These are phyloP conservation scores for Grigorovia transvaalensis DNA, from an alignment of 805 yeast genomes.

Conservation along the genomic window DNA sequence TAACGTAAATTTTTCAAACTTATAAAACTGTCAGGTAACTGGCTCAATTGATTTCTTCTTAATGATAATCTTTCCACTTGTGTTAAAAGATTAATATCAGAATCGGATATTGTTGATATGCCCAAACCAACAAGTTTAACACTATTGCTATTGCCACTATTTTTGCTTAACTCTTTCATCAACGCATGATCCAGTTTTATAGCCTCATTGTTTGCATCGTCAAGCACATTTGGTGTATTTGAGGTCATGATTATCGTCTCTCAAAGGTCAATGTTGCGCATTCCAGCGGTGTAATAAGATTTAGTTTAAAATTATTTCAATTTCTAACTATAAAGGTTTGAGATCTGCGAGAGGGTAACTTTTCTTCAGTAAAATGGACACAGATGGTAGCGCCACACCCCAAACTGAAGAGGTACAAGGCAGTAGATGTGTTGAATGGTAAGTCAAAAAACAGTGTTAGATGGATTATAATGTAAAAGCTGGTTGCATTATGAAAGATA, in stretches of 20 bases:
- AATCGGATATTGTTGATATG: slow-evolving; percentile 31
- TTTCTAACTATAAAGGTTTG: background rate
- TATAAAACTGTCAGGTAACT: slow-evolving; percentile 39
- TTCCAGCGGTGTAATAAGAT: background rate
- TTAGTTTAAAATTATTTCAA: background rate
- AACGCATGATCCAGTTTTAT: slow-evolving; percentile 23
- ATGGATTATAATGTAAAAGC: too few species aligned
- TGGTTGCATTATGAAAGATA: too few species aligned
- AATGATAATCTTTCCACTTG: slow-evolving; percentile 42
- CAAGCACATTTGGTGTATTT: background rate
- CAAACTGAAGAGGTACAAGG: too few species aligned
- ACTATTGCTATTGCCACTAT: slow-evolving; percentile 9
- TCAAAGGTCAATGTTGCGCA: background rate
- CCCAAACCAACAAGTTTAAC: slow-evolving; percentile 33
- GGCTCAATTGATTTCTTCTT: slow-evolving; percentile 39
- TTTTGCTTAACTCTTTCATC: slow-evolving; percentile 43
- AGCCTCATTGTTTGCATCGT: background rate
- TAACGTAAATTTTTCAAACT: slow-evolving; percentile 40
- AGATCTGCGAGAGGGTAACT: background rate
- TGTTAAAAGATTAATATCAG: slow-evolving; percentile 29
- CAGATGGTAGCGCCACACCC: too few species aligned
- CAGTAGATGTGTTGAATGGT: too few species aligned
- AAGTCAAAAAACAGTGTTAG: too few species aligned
- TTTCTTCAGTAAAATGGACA: slow-evolving; percentile 4
- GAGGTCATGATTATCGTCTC: background rate